phyloP scores from a whole-genome alignment of 805 yeast genomes.

The Sugiyamaella lignohabitans region DNA sequence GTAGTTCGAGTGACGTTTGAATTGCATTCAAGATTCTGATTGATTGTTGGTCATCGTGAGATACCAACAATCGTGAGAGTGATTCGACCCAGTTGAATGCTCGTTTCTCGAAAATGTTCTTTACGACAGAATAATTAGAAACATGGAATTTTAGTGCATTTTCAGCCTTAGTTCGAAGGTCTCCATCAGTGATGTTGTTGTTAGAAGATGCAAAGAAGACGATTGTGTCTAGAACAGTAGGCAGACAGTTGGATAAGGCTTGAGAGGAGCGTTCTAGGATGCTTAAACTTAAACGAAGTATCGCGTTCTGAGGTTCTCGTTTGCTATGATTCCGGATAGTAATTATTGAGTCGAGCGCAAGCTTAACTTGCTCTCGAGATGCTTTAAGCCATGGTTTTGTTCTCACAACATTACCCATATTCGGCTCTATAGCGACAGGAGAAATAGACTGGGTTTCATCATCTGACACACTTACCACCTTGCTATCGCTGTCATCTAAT shows the following conservation, averaged over 20 bases:
- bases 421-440: too few relatives aligned
- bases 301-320: conserved; percentile 30
- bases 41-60: conserved; percentile 24
- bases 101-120: conserved; percentile 9
- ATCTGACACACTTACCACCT: neutral
- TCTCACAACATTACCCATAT: conserved; percentile 29
- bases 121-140: neutral
- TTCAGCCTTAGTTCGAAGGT: neutral
- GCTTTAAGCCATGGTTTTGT: conserved; percentile 50
- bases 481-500: neutral
- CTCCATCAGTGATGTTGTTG: neutral
- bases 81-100: conserved; percentile 28
- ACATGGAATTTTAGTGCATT: neutral
- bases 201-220: conserved; percentile 20
- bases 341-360: conserved; percentile 38
- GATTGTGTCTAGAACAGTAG: conserved; percentile 34
- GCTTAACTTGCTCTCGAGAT: conserved; percentile 44
- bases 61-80: conserved; percentile 21
- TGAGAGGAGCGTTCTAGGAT: conserved; percentile 32
- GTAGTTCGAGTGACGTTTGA: conserved; percentile 7
- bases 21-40: conserved; percentile 14
- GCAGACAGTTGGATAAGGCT: conserved; percentile 35
- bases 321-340: conserved; percentile 28
- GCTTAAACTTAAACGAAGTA: conserved; percentile 30
- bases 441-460: neutral